Base-by-base conservation (phyloP, 2,329 filamentous ascomycete species). In the Fusarium sublunatum region DNA sequence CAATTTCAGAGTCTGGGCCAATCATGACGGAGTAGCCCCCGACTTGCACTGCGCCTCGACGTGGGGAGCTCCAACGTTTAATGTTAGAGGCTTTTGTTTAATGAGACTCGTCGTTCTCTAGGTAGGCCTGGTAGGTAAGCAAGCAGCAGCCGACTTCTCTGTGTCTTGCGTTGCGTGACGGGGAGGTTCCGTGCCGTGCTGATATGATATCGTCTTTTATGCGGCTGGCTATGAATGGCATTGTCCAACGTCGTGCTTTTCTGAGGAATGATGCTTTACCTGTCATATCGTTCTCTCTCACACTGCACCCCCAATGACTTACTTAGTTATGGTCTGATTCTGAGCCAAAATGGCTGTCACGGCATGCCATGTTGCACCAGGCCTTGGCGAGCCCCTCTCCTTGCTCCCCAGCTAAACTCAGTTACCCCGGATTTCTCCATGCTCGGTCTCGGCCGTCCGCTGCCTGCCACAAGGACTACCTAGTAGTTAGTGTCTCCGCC, bases 381-480 rank as follows among this genome's bases (percentile, higher is more conserved):
- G 46, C 46, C 35, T 53, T 45, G 35, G 56, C 41, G n/a, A 48
- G 29, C 34, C 51, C 36, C 39, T 61, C 58, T 54, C 13, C 5
- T 26, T 25, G 22, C 25, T 52, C 10, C 36, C 19, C 31, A 47
- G 32, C 49, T 52, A 55, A 25, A 54, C 58, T 39, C 29, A 46
- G 44, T 47, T 65, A 46, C 61, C 61, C 61, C 61, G 57, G 57
- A 53, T 65, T 65, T 58, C 52, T 62, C 47, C 57, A 65, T 29
- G 25, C 34, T 44, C 44, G 43, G 52, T 39, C 50, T 47, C 55
- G 46, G 56, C 52, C 47, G 53, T 51, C 32, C 34, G 53, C 53
- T 35, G 41, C 7, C 48, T 19, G 19, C 19, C 19, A 19, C 19
- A 19, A 19, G 19, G 19, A 19, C 19, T 45, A 40, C 9, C 45